phyloP scores from a whole-genome alignment of 306 rosid species.

The Bauhinia variegata region DNA sequence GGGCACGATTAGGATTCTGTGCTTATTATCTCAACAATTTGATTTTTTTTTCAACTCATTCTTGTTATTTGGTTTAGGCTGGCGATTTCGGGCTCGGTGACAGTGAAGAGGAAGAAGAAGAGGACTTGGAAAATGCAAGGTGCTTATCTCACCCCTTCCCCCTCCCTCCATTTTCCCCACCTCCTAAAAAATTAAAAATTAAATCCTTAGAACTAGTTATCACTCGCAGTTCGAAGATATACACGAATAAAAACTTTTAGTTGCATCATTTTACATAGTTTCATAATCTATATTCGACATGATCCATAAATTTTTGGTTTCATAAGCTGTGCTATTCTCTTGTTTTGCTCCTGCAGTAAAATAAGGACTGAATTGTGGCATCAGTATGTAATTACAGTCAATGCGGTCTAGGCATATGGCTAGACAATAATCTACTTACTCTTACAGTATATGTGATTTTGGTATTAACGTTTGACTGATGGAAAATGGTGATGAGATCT shows the following conservation, averaged over 20 bases:
- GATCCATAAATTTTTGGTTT: background rate
- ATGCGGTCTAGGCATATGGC: background rate
- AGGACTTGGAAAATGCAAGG: constrained; percentile 59
- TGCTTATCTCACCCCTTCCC: too few relatives aligned
- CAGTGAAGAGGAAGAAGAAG: constrained; percentile 57
- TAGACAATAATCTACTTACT: background rate
- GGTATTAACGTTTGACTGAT: too few relatives aligned
- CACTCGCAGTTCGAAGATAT: background rate
- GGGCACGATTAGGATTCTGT: too few relatives aligned
- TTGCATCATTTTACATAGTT: background rate
- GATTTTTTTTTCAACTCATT: constrained; percentile 15
- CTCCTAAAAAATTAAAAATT: too few relatives aligned
- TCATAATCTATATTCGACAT: constrained; percentile 14
- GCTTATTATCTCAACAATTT: background rate
- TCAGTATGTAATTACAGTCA: background rate
- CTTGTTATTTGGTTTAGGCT: constrained; percentile 45
- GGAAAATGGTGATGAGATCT: too few relatives aligned
- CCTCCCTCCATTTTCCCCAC: too few relatives aligned
- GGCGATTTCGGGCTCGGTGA: constrained; percentile 60
- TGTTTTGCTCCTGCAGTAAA: too few relatives aligned
- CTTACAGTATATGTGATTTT: constrained; percentile 3
- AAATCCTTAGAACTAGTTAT: too few relatives aligned
- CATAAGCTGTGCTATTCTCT: background rate
- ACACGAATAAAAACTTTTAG: constrained; percentile 12
- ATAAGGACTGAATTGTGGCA: background rate